These are phyloP conservation scores for Dothidotthia symphoricarpi DNA, from an alignment of 2,329 filamentous ascomycete species.

Conservation along the genomic window DNA sequence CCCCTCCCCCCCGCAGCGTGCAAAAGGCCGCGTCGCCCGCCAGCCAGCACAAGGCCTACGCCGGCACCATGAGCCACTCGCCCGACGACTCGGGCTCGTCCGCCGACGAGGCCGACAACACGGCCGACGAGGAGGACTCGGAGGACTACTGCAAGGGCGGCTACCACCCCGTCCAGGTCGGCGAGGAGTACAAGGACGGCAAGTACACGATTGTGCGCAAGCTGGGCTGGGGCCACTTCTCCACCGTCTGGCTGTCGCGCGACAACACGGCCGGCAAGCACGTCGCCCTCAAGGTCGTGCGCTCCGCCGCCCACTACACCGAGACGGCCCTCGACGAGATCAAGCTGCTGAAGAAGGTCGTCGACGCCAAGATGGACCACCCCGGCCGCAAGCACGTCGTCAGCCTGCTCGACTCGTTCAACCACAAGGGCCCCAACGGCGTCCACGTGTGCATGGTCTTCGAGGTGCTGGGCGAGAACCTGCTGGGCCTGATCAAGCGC, in stretches of 20 bases:
- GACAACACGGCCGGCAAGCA: conserved; percentile 90
- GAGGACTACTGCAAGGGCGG: conserved; percentile 99
- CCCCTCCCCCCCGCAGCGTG: conserved; percentile 36
- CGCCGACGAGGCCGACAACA: conserved; percentile 82
- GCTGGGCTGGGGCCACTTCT: conserved; percentile 97
- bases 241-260: conserved; percentile 83
- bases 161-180: conserved; percentile 91
- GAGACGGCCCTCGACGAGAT: conserved; percentile 99
- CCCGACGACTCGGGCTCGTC: conserved; percentile 74
- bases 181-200: conserved; percentile 96
- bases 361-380: conserved; percentile 90
- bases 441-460: conserved; percentile 99
- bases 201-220: conserved; percentile 96
- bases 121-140: conserved; percentile 96
- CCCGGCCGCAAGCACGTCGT: conserved; percentile 94
- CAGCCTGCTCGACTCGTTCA: conserved; percentile 92
- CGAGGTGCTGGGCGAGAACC: conserved; percentile 92
- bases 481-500: conserved; percentile 92
- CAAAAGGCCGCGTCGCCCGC: conserved; percentile 53
- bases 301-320: conserved; percentile 96
- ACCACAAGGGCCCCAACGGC: conserved; percentile 95
- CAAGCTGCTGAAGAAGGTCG: conserved; percentile 95
- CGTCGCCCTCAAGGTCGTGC: conserved; percentile 95
- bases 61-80: conserved; percentile 65
- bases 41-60: conserved; percentile 49